Evolutionary conservation across 1,284 basidiomycete species (phyloP).

Genomic region (Polyporus tsugae): DNA sequence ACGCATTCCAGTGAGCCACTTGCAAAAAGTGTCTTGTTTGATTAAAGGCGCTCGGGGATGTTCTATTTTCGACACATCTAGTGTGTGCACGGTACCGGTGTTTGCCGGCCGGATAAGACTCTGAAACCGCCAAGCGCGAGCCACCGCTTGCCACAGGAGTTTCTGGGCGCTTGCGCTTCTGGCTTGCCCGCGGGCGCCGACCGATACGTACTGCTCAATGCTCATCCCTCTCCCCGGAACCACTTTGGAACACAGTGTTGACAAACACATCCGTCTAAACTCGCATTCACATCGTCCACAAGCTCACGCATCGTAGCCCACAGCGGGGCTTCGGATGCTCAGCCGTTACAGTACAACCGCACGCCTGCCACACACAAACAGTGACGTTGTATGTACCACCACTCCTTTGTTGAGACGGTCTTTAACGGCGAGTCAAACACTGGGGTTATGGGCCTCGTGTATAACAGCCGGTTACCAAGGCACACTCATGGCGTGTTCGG

Average conservation of each 20-base stretch:
- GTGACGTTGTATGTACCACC: neutral
- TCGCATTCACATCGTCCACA: neutral
- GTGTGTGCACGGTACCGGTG: neutral
- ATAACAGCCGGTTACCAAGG: constrained; percentile 20
- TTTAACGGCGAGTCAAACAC: neutral
- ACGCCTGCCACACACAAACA: neutral
- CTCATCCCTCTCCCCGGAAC: neutral
- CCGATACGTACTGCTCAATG: neutral
- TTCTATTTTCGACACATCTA: neutral
- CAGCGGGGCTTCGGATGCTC: neutral
- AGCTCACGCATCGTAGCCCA: neutral
- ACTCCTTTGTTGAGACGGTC: neutral
- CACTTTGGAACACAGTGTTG: neutral
- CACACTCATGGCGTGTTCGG: neutral
- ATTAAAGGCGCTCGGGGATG: neutral
- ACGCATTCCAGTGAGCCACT: neutral
- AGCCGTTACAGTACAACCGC: neutral
- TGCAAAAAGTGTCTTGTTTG: neutral
- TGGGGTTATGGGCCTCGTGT: neutral
- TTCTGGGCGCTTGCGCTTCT: neutral
- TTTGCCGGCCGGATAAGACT: neutral
- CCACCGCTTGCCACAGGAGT: neutral
- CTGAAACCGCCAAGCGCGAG: neutral
- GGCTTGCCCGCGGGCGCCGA: neutral
- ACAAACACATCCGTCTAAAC: neutral